Evolutionary conservation across 768 basidiomycete species (phyloP).

Genomic region (Lactifluus volemus): DNA sequence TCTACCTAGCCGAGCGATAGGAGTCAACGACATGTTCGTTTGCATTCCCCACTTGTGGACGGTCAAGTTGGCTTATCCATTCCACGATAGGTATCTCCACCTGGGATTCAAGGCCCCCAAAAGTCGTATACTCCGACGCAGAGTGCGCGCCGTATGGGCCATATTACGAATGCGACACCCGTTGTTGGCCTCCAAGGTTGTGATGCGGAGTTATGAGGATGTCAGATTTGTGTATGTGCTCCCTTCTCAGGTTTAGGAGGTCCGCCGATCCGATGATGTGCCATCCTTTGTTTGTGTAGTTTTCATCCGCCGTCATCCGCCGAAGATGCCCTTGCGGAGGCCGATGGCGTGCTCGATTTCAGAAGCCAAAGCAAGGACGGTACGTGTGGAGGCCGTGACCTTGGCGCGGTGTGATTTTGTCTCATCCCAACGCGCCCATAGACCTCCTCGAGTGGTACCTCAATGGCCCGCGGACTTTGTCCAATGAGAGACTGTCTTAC

Average conservation of each 20-base stretch:
- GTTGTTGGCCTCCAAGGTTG: slow-evolving; percentile 52
- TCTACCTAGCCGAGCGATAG: slow-evolving; percentile 65
- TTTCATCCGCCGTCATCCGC: slow-evolving; percentile 37
- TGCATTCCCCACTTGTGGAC: not conserved
- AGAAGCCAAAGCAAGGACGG: slow-evolving; percentile 47
- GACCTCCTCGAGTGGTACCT: slow-evolving; percentile 62
- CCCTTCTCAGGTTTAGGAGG: not conserved
- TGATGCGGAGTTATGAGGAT: slow-evolving; percentile 54
- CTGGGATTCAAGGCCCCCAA: slow-evolving; percentile 51
- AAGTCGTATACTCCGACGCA: slow-evolving; percentile 33
- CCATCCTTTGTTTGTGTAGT: not conserved
- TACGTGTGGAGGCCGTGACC: slow-evolving; percentile 22
- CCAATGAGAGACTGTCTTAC: slow-evolving; percentile 55
- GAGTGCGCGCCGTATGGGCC: slow-evolving; percentile 60
- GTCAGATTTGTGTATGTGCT: slow-evolving; percentile 55
- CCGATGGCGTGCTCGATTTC: slow-evolving; percentile 42
- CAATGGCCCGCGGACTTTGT: slow-evolving; percentile 70
- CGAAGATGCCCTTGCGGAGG: slow-evolving; percentile 39
- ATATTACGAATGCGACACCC: slow-evolving; percentile 65
- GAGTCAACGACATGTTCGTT: slow-evolving; percentile 80
- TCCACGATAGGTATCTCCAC: slow-evolving; percentile 61
- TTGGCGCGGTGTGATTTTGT: not conserved
- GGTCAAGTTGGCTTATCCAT: not conserved
- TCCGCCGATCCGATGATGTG: not conserved
- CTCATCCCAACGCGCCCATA: slow-evolving; percentile 20